These are phyloP conservation scores for Chlorophyllum brunneum DNA, from an alignment of 768 basidiomycete genomes.

Conservation along the genomic window DNA sequence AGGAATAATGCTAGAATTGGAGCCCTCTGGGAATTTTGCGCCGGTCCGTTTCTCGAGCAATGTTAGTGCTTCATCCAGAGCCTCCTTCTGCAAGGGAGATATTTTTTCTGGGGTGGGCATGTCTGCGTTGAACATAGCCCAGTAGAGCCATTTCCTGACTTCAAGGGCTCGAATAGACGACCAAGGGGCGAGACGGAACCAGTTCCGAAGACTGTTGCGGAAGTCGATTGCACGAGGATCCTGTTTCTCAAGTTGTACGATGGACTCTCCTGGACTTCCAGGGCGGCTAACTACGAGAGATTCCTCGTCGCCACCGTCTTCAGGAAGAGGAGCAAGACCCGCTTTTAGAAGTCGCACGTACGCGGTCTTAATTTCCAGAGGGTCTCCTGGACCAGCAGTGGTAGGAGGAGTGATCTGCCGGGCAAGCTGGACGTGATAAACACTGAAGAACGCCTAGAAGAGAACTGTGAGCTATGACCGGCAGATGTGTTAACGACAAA, in stretches of 20 bases:
- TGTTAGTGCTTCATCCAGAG: slow-evolving; percentile 57
- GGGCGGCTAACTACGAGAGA: slow-evolving; percentile 44
- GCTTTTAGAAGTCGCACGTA: slow-evolving; percentile 61
- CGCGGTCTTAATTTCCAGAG: slow-evolving; percentile 53
- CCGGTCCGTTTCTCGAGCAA: slow-evolving; percentile 74
- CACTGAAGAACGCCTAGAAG: slow-evolving; percentile 61
- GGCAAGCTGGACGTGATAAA: slow-evolving; percentile 56
- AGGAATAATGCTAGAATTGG: slow-evolving; percentile 45
- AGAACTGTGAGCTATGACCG: slow-evolving; percentile 3
- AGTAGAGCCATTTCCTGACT: slow-evolving; percentile 74
- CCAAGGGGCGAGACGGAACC: slow-evolving; percentile 80
- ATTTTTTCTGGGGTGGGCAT: slow-evolving; percentile 50
- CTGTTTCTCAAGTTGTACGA: slow-evolving; percentile 50
- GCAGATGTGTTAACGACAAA: not conserved
- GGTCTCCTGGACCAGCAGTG: slow-evolving; percentile 40
- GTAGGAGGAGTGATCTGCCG: slow-evolving; percentile 43
- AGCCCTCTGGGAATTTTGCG: slow-evolving; percentile 55
- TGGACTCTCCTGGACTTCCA: slow-evolving; percentile 57
- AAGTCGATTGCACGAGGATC: slow-evolving; percentile 77
- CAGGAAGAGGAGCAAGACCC: slow-evolving; percentile 55
- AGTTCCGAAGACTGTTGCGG: slow-evolving; percentile 62
- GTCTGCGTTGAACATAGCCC: slow-evolving; percentile 73
- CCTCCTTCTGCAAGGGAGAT: slow-evolving; percentile 38
- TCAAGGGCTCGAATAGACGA: slow-evolving; percentile 60
- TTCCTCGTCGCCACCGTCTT: slow-evolving; percentile 53